Percentiles rank a stretch among this genome's conserved stretches.
Conservation (phyloP, 148 eudicot genomes). For the Rhododendron molle region DNA sequence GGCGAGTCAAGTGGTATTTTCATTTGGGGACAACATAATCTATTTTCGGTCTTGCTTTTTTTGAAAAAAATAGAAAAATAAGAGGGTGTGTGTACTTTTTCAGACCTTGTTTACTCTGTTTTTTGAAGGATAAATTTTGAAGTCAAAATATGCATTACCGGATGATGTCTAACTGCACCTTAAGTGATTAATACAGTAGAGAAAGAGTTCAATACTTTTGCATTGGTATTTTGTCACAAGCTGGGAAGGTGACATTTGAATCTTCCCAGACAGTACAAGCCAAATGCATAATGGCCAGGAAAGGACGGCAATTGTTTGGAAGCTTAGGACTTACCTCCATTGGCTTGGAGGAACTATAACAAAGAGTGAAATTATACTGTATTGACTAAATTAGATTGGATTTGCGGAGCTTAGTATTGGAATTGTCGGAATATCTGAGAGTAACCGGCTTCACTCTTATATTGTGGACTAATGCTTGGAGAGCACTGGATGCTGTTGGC, state of each 20-base stretch:
- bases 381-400: too few species aligned
- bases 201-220: neutral
- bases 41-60: neutral
- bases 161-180: neutral
- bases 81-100: neutral
- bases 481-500: too few species aligned
- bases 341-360: too few species aligned
- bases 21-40: neutral
- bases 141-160: neutral
- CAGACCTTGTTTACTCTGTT: neutral
- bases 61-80: neutral
- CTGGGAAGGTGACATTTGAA: neutral
- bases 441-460: too few species aligned
- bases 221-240: neutral
- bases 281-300: neutral
- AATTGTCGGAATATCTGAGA: too few species aligned
- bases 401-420: too few species aligned
- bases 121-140: neutral
- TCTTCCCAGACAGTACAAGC: neutral
- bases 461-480: too few species aligned
- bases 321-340: neutral
- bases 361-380: too few species aligned
- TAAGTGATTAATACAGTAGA: neutral
- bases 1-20: neutral
- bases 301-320: neutral